Evolutionary conservation across 106 monocot species (phyloP), one percentile per base, ranked within the genome.

Genomic region (Acorus gramineus): DNA sequence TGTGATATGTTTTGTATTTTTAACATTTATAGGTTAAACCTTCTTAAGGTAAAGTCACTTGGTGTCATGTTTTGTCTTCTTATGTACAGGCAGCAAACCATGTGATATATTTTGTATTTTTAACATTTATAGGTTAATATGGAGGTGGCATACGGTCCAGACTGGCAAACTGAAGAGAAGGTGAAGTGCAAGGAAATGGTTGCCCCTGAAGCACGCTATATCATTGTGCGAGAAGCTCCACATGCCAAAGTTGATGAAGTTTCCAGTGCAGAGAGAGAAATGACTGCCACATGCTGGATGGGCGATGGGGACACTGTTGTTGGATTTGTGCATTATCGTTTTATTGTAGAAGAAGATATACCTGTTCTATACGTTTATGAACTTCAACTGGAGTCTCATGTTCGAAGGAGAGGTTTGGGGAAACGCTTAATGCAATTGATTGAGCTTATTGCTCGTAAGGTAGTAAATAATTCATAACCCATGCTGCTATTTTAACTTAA

Each of bases 341-440:
- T 90, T 73, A 71, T 76, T 47, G 70, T 85, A 42, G 95, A 95
- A 65, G 90, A 95, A 69, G 95, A 90, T 66, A 46, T 90, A 66
- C 90, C 90, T 7, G 90, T 95, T 14, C 4, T 78, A 79, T 95
- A 95, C 87, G 84, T 95, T 14, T 90, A 87, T 79, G 95, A 95
- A 59, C 76, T 95, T 49, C 95, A 95, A 56, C 72, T 95, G 59
- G 90, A 90, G 69, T 59, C 73, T 66, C 80, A 50, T 76, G 76
- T 71, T 4, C 79, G 77, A 74, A 75, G 86, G 46, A 95, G 85
- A 67, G 94, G 90, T 28, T 74, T 95, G 47, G 94, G 90, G 53
- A 95, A 95, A 66, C 90, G 90, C 63, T 64, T 95, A 49, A 95
- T 95, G 94, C 86, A 95, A 64, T 71, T 95, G 51, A 57, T 90